Evolutionary conservation across 2,329 filamentous ascomycete genomes (phyloP), one percentile per base, ranked within the genome.

Genomic region (Cytospora piceae): DNA sequence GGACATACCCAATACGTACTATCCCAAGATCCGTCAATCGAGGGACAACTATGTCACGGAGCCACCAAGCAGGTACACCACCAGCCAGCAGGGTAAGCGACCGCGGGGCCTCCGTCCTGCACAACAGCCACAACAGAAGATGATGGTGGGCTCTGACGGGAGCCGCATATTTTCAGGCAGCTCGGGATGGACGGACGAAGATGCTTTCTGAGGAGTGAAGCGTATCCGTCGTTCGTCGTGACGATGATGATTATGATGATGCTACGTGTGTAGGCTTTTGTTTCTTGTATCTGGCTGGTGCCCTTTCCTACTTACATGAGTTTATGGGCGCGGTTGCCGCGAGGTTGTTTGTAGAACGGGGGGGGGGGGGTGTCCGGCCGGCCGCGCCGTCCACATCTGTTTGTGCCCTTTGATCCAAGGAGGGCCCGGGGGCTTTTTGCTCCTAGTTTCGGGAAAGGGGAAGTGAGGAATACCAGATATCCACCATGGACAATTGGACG

Each of bases 1-100:
- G 27, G 93, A 97, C 74, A 51, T 63, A 15, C 86, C 85, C 0
- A 92, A 95, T 67, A 84, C 87, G 12, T 96, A 96, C 77, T 92
- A 92, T 73, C 90, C 91, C 69, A 93, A 92, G 77, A 80, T 94
- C 62, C 85, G 90, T 65, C 88, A 89, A 37, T 83, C 89, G 7
- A 85, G 87, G 42, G 34, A 53, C 14, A 52, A 66, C 24, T 65
- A 42, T 24, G 34, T 57, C 27, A 62, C 58, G 32, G 66, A 63
- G 51, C 56, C 66, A 12, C 58, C 58, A 22, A 83, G 83, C 70
- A 94, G 93, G 79, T 84, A 90, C 55, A 82, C 85, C 67, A 76
- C 77, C 58, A 80, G 77, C 71, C 80, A 83, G 67, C 61, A 68
- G 52, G 49, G 39, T n/a, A 89, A 88, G 77, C 84, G 85, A 60